Percentiles rank a stretch among this genome's conserved stretches.
Evolutionary conservation across 2,329 filamentous ascomycete genomes (phyloP).

Genomic region (Aspergillus spinulosporus): DNA sequence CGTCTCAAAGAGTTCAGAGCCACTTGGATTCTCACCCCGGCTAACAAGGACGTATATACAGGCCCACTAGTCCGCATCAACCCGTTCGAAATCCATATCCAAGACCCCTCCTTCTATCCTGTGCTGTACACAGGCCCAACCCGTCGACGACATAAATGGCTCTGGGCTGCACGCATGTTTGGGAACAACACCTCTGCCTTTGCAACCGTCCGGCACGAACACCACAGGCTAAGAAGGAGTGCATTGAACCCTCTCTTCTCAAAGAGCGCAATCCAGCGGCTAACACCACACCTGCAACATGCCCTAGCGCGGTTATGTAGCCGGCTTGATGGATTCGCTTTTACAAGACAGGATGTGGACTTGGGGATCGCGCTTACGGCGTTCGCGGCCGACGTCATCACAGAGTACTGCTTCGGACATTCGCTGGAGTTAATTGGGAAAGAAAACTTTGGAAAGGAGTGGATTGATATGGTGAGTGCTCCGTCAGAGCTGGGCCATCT

Average conservation of each 20-base stretch:
- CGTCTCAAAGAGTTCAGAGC: too few relatives aligned
- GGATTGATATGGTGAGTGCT: constrained; percentile 6
- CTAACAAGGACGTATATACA: not conserved
- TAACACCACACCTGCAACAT: constrained; percentile 2
- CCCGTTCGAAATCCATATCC: constrained; percentile 2
- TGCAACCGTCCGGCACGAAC: constrained; percentile 5
- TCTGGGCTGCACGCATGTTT: constrained; percentile 7
- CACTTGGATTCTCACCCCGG: too few relatives aligned
- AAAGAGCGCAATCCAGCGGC: not conserved
- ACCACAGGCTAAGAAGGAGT: not conserved
- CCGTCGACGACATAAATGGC: constrained; percentile 2
- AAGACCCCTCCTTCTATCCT: constrained; percentile 5
- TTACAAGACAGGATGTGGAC: not conserved
- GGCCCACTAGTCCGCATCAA: constrained; percentile 9
- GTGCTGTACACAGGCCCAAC: constrained; percentile 6
- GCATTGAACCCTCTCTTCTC: constrained; percentile 9
- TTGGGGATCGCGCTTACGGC: constrained; percentile 1
- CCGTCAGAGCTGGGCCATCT: constrained; percentile 5
- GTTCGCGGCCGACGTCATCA: constrained; percentile 10
- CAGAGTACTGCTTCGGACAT: constrained; percentile 6
- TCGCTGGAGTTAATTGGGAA: not conserved
- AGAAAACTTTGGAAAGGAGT: constrained; percentile 2
- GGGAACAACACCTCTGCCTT: constrained; percentile 9
- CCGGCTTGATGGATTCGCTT: not conserved
- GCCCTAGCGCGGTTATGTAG: not conserved